Evolutionary conservation across 768 basidiomycete genomes (phyloP), one percentile per base, ranked within the genome.

Genomic region (Daedaleopsis nitida): DNA sequence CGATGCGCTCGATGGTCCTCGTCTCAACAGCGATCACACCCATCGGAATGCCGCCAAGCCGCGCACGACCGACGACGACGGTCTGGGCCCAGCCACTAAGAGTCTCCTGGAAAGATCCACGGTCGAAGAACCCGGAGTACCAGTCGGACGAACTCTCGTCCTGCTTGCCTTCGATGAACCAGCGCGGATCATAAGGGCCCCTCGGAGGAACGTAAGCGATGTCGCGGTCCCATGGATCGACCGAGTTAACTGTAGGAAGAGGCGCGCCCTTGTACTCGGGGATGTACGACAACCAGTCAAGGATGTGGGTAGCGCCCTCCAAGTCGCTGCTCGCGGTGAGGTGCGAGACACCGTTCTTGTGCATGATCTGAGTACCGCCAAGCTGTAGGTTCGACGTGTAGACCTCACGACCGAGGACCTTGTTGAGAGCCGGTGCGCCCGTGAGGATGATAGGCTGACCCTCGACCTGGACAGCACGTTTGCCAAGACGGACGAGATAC

Each of bases 291-390:
- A 99, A 73, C 94, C 97, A 99, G 66, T 94, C 86, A 48, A 98
- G 78, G 66, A 98, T 98, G 60, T 95, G 91, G 24, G 89, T 88
- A 16, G 96, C 94, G 60, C 97, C 97, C 74, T 98, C 93, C 37
- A 99, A 79, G 73, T 99, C 97, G 72, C 94, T 98, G 68, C 86
- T 86, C 37, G 97, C 96, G 4, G 94, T 96, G 60, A 98, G 79
- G 73, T 99, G 97, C 5, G 96, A 97, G 57, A 98, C 92, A 76
- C 97, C 97, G 72, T 99, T 99, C 86, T 98, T 98, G 86, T 94
- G 92, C 97, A 99, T 98, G 81, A 99, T 98, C 72, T 99, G 97
- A n/a, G 97, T 98, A 57, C 97, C 97, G 65, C 97, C 97, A 61
- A 99, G 91, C 75, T 98, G 97, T 67, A 99, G 76, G 75, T 98